Evolutionary conservation across 331 rosid genomes (phyloP), one percentile per base, ranked within the genome.

Genomic region (Ulmus americana): DNA sequence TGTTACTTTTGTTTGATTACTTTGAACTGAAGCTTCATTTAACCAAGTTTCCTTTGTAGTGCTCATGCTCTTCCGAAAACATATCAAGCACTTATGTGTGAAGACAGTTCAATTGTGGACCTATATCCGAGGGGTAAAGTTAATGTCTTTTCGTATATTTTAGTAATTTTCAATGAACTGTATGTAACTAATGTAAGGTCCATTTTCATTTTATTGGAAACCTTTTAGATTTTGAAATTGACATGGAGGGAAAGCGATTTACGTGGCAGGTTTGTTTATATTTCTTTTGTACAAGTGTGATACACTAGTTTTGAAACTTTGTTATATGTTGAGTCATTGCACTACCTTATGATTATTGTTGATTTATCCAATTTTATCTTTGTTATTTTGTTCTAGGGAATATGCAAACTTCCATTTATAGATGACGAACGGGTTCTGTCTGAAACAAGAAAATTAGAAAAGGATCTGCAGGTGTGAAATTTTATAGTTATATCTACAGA

Each of bases 211-310:
- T 20, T 11, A 28, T 49, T 20, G 10, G 14, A 28, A 28, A 28
- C 35, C 2, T 28, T 50, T 5, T 56, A 84, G 95, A 84, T 48
- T 77, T 84, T 63, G 80, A 81, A 15, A 45, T 80, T 6, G 90
- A 86, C 39, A 39, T 1, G 2, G 90, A 82, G 39, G 90, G 86
- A 51, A 84, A 84, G 71, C 70, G 81, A 14, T 84, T 69, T 64
- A 2, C 14, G 11, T 73, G 81, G 90, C 86, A 84, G 90, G 90
- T 86, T 50, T 64, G 65, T 35, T 20, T 35, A 8, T 55, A 52
- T 15, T 18, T 49, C 8, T 55, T 14, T 59, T 4, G 1, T 43
- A 1, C 6, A 1, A 18, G 38, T 28, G 3, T 28, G 35, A 1
- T 22, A 8, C 13, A 38, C 12, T 42, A 48, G 6, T 51, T 8